phyloP scores from a whole-genome alignment of 2,329 filamentous ascomycete species.

The Xylariales sp. region DNA sequence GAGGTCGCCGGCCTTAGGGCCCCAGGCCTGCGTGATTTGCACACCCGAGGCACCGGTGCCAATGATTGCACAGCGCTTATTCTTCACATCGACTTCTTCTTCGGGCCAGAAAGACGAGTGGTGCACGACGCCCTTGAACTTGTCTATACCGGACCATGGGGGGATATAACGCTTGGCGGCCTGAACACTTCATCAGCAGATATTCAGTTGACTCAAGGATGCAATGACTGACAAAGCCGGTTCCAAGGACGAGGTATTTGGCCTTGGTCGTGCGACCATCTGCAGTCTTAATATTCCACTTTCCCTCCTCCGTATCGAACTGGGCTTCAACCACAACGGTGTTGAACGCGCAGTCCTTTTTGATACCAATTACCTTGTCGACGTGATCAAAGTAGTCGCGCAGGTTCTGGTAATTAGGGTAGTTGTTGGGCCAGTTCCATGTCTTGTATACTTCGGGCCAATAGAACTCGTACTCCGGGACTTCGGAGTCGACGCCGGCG shows the following conservation, averaged over 20 bases:
- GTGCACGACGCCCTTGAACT: slow-evolving; percentile 54
- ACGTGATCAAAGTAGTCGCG: slow-evolving; percentile 56
- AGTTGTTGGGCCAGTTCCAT: slow-evolving; percentile 53
- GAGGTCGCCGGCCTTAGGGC: slow-evolving; percentile 45
- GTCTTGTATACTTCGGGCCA: slow-evolving; percentile 47
- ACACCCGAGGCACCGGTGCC: slow-evolving; percentile 62
- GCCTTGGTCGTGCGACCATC: slow-evolving; percentile 46
- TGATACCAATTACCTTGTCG: slow-evolving; percentile 48
- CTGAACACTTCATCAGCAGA: slow-evolving; percentile 15
- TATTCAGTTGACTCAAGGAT: background rate
- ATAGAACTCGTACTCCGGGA: slow-evolving; percentile 49
- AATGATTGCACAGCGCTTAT: slow-evolving; percentile 57
- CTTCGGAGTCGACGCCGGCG: slow-evolving; percentile 47
- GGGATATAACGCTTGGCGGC: slow-evolving; percentile 59
- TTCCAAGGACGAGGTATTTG: slow-evolving; percentile 45
- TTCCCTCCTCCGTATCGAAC: slow-evolving; percentile 42
- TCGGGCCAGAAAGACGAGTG: slow-evolving; percentile 60
- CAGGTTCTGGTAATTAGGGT: slow-evolving; percentile 46
- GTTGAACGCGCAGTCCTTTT: slow-evolving; percentile 53
- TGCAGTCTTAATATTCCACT: slow-evolving; percentile 46
- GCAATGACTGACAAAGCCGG: slow-evolving; percentile 39
- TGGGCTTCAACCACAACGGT: slow-evolving; percentile 48
- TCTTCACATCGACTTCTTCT: slow-evolving; percentile 47
- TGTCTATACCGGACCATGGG: slow-evolving; percentile 53
- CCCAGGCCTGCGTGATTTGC: slow-evolving; percentile 59